These are phyloP conservation scores for Beta vulgaris DNA, from an alignment of 148 eudicot genomes.

Conservation along the genomic window DNA sequence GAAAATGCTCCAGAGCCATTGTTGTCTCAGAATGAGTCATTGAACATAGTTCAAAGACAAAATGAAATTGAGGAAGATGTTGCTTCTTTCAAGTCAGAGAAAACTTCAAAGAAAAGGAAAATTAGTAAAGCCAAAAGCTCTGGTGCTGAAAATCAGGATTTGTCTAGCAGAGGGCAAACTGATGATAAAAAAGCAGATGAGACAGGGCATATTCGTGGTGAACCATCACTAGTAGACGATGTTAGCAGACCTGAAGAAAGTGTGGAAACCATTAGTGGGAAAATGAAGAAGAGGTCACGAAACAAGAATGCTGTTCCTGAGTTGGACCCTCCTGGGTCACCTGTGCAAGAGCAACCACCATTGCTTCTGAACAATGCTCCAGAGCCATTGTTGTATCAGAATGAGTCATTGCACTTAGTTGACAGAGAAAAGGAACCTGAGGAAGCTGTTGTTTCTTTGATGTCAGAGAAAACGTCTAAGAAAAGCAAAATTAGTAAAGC, in stretches of 20 bases:
- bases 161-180: conserved; percentile 21
- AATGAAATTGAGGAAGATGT: background rate
- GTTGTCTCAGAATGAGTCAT: conserved; percentile 2
- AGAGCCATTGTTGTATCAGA: conserved; percentile 10
- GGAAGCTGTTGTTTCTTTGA: background rate
- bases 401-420: background rate
- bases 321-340: background rate
- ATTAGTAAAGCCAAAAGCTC: conserved; percentile 37
- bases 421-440: background rate
- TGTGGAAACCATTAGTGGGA: conserved; percentile 1
- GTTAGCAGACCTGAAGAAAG: conserved; percentile 7
- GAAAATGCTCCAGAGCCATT: too few relatives aligned
- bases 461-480: conserved; percentile 24
- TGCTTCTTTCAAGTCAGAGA: conserved; percentile 2
- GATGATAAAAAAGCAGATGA: conserved; percentile 7
- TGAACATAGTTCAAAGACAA: conserved; percentile 8
- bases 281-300: background rate
- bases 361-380: background rate
- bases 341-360: background rate
- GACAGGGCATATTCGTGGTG: background rate
- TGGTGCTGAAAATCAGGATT: conserved; percentile 23
- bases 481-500: conserved; percentile 37
- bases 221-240: background rate
- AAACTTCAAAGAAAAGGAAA: conserved; percentile 31
- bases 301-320: background rate